Percentiles rank a stretch among this genome's conserved stretches.
phyloP scores from a whole-genome alignment of 352 stramenopile genomes.

The Phytophthora citrophthora region DNA sequence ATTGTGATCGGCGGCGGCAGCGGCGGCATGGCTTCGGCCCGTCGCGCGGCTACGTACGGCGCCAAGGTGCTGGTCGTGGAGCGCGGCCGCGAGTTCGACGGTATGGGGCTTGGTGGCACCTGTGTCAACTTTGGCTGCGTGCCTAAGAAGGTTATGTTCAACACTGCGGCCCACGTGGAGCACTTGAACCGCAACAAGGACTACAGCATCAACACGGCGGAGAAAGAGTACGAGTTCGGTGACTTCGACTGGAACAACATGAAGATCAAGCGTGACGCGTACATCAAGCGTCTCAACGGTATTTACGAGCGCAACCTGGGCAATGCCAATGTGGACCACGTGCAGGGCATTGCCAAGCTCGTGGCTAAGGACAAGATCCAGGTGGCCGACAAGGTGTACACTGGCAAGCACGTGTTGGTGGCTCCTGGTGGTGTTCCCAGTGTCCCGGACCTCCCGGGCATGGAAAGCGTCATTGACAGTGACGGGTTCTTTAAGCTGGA shows the following conservation, averaged over 20 bases:
- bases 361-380: constrained; percentile 80
- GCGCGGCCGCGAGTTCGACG: constrained; percentile 64
- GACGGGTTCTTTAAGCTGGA: constrained; percentile 98
- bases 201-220: constrained; percentile 70
- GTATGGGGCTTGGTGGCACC: constrained; percentile 91
- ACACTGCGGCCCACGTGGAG: constrained; percentile 87
- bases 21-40: constrained; percentile 93
- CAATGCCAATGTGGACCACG: constrained; percentile 89
- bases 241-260: constrained; percentile 93
- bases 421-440: constrained; percentile 92
- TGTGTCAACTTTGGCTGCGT: constrained; percentile 99
- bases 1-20: constrained; percentile 92
- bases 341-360: constrained; percentile 92
- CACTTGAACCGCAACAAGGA: constrained; percentile 63
- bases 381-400: constrained; percentile 79
- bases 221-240: constrained; percentile 54
- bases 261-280: constrained; percentile 93
- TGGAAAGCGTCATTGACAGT: constrained; percentile 94
- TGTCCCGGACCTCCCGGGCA: constrained; percentile 85
- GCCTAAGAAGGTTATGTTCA: constrained; percentile 99
- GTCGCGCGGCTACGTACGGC: constrained; percentile 92
- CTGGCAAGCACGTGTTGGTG: constrained; percentile 94
- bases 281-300: constrained; percentile 95
- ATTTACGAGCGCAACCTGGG: constrained; percentile 96
- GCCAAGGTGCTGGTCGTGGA: constrained; percentile 97